These are phyloP conservation scores for Pisolithus marmoratus DNA, from an alignment of 768 basidiomycete genomes.

Conservation along the genomic window DNA sequence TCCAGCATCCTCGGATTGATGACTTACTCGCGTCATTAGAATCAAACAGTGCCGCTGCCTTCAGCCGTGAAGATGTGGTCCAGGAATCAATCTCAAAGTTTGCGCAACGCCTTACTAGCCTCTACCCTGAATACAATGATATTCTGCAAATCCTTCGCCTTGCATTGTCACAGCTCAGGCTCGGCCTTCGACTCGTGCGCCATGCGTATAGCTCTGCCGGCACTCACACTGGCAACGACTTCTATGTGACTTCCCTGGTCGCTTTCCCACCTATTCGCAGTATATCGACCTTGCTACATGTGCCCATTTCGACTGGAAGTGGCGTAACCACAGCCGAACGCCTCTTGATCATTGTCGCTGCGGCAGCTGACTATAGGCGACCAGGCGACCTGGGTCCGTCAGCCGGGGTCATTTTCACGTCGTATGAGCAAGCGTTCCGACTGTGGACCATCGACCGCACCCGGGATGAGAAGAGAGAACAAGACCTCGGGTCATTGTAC, in stretches of 20 bases:
- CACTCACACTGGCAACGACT: conserved; percentile 13
- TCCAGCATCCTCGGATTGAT: conserved; percentile 43
- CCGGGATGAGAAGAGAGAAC: conserved; percentile 57
- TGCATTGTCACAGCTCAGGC: conserved; percentile 57
- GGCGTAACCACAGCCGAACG: conserved; percentile 22
- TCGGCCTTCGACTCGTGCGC: conserved; percentile 62
- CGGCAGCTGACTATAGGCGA: conserved; percentile 24
- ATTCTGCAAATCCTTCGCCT: conserved; percentile 61
- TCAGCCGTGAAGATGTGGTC: conserved; percentile 58
- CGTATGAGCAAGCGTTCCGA: conserved; percentile 67
- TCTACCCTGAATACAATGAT: conserved; percentile 70
- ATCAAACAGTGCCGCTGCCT: conserved; percentile 31
- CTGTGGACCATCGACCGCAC: conserved; percentile 82
- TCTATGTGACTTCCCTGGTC: conserved; percentile 33
- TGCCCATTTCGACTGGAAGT: conserved; percentile 9
- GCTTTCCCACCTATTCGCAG: conserved; percentile 52
- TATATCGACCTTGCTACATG: conserved; percentile 30
- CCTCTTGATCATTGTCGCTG: conserved; percentile 41
- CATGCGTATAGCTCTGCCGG: conserved; percentile 18
- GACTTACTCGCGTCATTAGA: conserved; percentile 39
- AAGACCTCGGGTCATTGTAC: conserved; percentile 71
- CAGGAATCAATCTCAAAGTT: conserved; percentile 82
- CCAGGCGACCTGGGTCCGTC: neutral
- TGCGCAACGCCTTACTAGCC: conserved; percentile 57
- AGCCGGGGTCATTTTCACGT: conserved; percentile 32